A percentile compares a stretch with the other conserved stretches of the same genome.
phyloP scores from a whole-genome alignment of 768 basidiomycete species.

The Tubosaeta brunneosetosa region DNA sequence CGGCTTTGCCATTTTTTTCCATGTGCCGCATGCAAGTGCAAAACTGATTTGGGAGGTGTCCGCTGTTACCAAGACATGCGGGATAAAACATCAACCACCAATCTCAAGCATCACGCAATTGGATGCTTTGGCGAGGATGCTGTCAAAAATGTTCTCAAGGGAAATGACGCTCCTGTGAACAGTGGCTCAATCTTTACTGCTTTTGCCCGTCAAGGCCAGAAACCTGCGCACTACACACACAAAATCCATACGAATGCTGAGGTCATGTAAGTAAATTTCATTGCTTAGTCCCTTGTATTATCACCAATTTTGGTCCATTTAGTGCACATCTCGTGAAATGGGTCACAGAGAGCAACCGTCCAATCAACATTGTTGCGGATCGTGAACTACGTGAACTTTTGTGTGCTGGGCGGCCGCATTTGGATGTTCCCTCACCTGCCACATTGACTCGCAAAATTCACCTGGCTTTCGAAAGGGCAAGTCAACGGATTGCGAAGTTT shows the following conservation, averaged over 20 bases:
- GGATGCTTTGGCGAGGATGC: no score
- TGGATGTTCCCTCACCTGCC: neutral
- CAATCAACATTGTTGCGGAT: slow-evolving; percentile 1
- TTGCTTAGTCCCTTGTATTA: no score
- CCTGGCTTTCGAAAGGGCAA: neutral
- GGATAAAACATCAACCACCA: neutral
- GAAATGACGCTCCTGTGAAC: no score
- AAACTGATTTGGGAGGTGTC: neutral
- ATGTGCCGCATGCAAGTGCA: neutral
- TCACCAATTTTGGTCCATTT: no score
- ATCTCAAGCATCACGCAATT: slow-evolving; percentile 4
- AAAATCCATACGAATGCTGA: no score
- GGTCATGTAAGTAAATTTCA: no score
- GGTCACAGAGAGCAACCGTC: slow-evolving; percentile 2
- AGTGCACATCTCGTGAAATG: neutral
- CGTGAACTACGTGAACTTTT: neutral
- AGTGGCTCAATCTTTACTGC: neutral
- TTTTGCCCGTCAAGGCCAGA: neutral
- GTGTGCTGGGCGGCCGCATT: neutral
- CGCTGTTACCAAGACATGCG: neutral
- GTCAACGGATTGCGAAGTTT: no score
- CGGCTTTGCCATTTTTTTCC: neutral
- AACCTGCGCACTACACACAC: no score
- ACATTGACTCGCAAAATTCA: neutral
- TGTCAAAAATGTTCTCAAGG: neutral